These are phyloP conservation scores for Calonectria multiphialidica DNA, from an alignment of 2,329 filamentous ascomycete species.

Conservation along the genomic window DNA sequence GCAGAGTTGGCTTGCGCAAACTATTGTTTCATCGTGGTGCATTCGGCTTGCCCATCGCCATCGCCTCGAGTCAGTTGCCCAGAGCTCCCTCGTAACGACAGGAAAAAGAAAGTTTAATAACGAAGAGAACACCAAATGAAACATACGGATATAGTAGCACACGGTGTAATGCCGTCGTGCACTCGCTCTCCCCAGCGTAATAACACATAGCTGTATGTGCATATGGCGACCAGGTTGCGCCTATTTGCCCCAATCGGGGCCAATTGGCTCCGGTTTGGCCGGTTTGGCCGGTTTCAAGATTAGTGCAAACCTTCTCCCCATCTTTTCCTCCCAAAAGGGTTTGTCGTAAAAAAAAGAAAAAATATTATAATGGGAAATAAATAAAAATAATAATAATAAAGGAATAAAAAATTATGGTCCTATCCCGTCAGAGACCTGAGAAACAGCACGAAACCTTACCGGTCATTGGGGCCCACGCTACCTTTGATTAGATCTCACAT, in stretches of 20 bases:
- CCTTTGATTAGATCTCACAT: conserved; percentile 3
- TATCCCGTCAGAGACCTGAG: not conserved
- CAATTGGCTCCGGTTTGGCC: not conserved
- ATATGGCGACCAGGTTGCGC: not conserved
- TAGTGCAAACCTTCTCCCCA: conserved; percentile 7
- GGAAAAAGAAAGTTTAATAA: not conserved
- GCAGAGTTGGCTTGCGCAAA: not conserved
- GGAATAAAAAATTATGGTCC: not conserved
- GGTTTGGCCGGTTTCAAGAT: not conserved
- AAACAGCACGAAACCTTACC: not conserved
- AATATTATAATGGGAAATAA: not conserved
- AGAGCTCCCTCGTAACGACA: not conserved
- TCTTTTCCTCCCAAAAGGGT: not conserved
- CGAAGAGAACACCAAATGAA: not conserved
- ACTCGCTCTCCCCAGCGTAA: not conserved
- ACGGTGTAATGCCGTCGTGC: not conserved
- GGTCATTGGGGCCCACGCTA: conserved; percentile 1
- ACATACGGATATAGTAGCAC: not conserved
- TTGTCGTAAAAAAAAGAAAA: not conserved
- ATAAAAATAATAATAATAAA: not conserved
- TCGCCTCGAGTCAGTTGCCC: not conserved
- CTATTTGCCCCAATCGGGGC: not conserved
- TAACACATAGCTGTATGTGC: not conserved
- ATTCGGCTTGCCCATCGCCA: not conserved
- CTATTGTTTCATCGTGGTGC: not conserved